phyloP scores from a whole-genome alignment of 805 yeast species.

The Candida xyloterini region DNA sequence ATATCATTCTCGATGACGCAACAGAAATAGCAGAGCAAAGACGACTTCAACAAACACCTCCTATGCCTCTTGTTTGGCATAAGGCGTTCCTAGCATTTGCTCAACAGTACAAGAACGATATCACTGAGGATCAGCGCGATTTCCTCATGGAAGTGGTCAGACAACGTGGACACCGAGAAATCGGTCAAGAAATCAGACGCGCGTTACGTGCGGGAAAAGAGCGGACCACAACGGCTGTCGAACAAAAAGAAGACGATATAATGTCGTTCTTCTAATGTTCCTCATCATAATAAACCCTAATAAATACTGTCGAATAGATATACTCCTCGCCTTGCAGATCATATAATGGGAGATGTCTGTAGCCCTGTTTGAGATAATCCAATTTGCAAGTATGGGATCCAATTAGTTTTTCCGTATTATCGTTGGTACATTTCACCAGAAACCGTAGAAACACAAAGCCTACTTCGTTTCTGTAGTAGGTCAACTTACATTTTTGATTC shows the following conservation, averaged over 20 bases:
- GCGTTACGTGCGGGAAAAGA: constrained; percentile 85
- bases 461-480: constrained; percentile 34
- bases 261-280: constrained; percentile 30
- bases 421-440: constrained; percentile 37
- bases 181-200: constrained; percentile 92
- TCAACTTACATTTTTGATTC: constrained; percentile 54
- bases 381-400: constrained; percentile 66
- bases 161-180: constrained; percentile 81
- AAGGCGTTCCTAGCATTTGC: constrained; percentile 93
- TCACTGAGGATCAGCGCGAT: constrained; percentile 98
- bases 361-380: constrained; percentile 69
- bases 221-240: constrained; percentile 35
- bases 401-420: constrained; percentile 30
- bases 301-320: constrained; percentile 49
- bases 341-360: constrained; percentile 73
- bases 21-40: constrained; percentile 32
- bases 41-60: constrained; percentile 39
- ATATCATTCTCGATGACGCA: constrained; percentile 23
- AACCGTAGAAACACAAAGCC: constrained; percentile 58
- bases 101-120: constrained; percentile 93
- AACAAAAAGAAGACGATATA: constrained; percentile 27
- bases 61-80: constrained; percentile 95
- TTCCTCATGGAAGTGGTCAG: constrained; percentile 87
- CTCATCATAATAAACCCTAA: constrained; percentile 28
- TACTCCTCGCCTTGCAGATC: constrained; percentile 79